These are phyloP conservation scores for Zygosaccharomyces sapae DNA, from an alignment of 1,139 yeast species.

Conservation along the genomic window DNA sequence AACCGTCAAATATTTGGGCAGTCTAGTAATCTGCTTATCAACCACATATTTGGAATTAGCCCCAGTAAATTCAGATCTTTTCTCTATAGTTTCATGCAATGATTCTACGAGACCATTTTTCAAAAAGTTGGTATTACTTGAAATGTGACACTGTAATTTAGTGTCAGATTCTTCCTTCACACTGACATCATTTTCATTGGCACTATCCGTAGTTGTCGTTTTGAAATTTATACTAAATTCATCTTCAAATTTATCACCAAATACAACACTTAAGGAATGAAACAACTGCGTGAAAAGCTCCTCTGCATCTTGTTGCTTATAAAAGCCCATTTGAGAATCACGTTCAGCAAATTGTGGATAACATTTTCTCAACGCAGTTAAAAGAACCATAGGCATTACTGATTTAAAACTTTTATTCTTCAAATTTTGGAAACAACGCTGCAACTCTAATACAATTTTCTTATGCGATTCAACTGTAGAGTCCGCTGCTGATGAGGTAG, in stretches of 20 bases:
- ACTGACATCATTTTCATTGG: conserved; percentile 53
- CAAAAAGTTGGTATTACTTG: conserved; percentile 77
- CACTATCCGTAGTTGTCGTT: conserved; percentile 53
- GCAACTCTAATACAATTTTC: conserved; percentile 39
- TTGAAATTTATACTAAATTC: conserved; percentile 66
- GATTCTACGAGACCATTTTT: conserved; percentile 80
- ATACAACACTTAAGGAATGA: conserved; percentile 45
- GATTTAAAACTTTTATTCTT: conserved; percentile 44
- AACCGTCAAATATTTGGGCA: conserved; percentile 85
- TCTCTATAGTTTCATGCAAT: conserved; percentile 71
- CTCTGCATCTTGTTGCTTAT: conserved; percentile 97
- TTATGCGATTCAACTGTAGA: conserved; percentile 33
- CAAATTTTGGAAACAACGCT: conserved; percentile 38
- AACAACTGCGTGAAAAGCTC: conserved; percentile 86
- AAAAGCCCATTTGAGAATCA: conserved; percentile 57
- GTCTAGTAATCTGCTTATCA: conserved; percentile 62
- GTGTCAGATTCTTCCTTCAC: conserved; percentile 52
- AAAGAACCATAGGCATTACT: conserved; percentile 59
- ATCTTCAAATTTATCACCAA: conserved; percentile 47
- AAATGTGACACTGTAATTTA: conserved; percentile 86
- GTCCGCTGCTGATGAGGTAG: conserved; percentile 26
- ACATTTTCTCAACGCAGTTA: conserved; percentile 56
- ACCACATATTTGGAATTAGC: conserved; percentile 68
- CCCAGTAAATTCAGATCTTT: conserved; percentile 65
- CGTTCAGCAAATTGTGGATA: conserved; percentile 90